A percentile compares a stretch with the other conserved stretches of the same genome.
These are phyloP conservation scores for Heteromeles arbutifolia DNA, from an alignment of 306 rosid genomes.

Conservation along the genomic window DNA sequence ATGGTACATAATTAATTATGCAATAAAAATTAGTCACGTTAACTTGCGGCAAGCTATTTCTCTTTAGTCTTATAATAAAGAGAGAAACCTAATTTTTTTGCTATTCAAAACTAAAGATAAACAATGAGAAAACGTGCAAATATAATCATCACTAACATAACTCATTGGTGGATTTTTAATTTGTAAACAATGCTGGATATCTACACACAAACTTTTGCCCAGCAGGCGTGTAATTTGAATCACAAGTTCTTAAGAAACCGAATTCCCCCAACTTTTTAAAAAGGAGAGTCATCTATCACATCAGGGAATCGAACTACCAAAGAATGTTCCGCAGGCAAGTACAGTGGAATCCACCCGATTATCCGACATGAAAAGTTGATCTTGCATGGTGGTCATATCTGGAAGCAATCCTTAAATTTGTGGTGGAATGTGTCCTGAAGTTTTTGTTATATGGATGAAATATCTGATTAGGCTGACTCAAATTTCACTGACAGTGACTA, in stretches of 20 bases:
- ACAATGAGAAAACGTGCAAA: background rate
- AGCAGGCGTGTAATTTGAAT: background rate
- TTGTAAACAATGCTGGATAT: background rate
- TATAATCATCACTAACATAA: background rate
- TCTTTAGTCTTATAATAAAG: background rate
- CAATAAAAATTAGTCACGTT: background rate
- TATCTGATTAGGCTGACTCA: constrained; percentile 7
- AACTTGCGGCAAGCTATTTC: background rate
- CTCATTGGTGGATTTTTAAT: background rate
- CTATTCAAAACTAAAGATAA: background rate
- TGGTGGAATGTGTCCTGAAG: background rate
- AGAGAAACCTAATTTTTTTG: background rate
- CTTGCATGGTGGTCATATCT: background rate
- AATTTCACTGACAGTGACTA: background rate
- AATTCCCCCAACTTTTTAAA: constrained; percentile 1
- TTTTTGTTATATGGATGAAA: constrained; percentile 7
- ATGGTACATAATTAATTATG: too few relatives aligned
- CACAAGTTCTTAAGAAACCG: background rate
- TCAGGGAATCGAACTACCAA: background rate
- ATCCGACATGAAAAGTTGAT: background rate
- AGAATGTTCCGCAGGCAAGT: background rate
- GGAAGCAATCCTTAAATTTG: background rate
- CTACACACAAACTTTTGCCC: background rate
- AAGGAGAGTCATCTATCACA: background rate
- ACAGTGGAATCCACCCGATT: constrained; percentile 1